Evolutionary conservation across 306 rosid genomes (phyloP), one percentile per base, ranked within the genome.

Genomic region (Vigna hirtella): DNA sequence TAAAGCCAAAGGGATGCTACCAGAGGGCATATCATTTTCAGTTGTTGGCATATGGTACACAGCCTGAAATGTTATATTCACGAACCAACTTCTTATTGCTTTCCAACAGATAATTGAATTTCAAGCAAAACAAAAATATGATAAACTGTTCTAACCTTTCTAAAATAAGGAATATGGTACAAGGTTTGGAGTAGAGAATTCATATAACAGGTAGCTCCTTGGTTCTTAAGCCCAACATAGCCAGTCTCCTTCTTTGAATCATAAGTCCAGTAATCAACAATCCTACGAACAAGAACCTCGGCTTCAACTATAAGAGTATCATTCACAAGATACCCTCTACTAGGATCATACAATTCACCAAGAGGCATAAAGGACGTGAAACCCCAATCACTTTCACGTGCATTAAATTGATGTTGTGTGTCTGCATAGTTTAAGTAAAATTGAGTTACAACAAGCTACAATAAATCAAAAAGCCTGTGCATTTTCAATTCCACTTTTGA

Each of bases 21-120:
- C 88, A 38, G 97, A 81, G 5, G 97, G 97, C 87, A 88, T 77
- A 73, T 91, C 97, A 85, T 89, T 91, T 83, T 91, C 97, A 38
- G 94, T 91, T 38, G 97, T 91, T 24, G 97, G 97, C 97, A 91
- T 91, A 80, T 91, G 97, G 79, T 91, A 91, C 73, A 91, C 97
- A 63, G 97, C 97, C 97, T 91, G 91, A 70, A 86, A 89, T 79
- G 67, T 72, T 63, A 79, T 49, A 61, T 26, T 61, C 63, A 82
- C 70, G 72, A 81, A 28, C 61, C 77, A 77, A 58, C 36, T 40
- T 77, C 82, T 51, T 70, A 64, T 66, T 32, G 56, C 47, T 72
- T 74, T 32, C 40, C 61, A 61, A 71, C 30, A 83, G 30, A 64
- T 61, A 74, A 49, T 49, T 62, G 48, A 77, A 55, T 17, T 40